Base-by-base conservation (phyloP, 2,329 filamentous ascomycete genomes). In the Alternaria hordeiaustralica region DNA sequence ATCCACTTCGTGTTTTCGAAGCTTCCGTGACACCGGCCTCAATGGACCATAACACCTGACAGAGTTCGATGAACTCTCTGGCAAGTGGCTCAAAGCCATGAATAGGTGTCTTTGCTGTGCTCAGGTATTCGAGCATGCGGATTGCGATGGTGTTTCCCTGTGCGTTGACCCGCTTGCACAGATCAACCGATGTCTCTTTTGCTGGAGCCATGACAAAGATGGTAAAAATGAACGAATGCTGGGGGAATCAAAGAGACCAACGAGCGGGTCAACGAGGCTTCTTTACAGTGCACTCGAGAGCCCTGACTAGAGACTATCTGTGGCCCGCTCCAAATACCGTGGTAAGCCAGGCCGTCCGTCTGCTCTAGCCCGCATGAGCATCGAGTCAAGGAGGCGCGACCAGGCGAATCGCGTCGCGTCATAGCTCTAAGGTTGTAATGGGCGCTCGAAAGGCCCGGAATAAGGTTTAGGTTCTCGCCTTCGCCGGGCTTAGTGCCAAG, bases 41-140 rank as follows among this genome's bases (percentile, higher is more conserved):
- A 65, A 92, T 88, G n/a, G 87, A 86, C 83, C 89, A 90, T 45
- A 92, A 82, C 45, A 60, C 60, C 50, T 63, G 60, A 12, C 60
- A 63, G 6, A 88, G 87, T 60, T 91, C 89, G 61, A 92, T 84
- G 72, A 92, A 91, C 67, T 90, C 88, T 65, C 86, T 85, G 10
- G 89, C 88, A 20, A 92, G 83, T 25, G 83, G 80, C 62, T 87
- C 85, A 75, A 82, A 64, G 73, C 82, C 63, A 66, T 76, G 71
- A 73, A 81, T 66, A 71, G 69, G 69, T 75, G 74, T 66, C 75
- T 71, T 78, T 25, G 75, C 55, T 58, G 78, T 63, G 73, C 75
- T 67, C 71, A 78, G 63, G 74, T 72, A 76, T 72, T 82, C 55
- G 66, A 78, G 63, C 77, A 76, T 66, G 75, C 81, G 77, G 73